Evolutionary conservation across 129 eudicot genomes (phyloP).

Genomic region (Chrysanthemum seticuspe): DNA sequence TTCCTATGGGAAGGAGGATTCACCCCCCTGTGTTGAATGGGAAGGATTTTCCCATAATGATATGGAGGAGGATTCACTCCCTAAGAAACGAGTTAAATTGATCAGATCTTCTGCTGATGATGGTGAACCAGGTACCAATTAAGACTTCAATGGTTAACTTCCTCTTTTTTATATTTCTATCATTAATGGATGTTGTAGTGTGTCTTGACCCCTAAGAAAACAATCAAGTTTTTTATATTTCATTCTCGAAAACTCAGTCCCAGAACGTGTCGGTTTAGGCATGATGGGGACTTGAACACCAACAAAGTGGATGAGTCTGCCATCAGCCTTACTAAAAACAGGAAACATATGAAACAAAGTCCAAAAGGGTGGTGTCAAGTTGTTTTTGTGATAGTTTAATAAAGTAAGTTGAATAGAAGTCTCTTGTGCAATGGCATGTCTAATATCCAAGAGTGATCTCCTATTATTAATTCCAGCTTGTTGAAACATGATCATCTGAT

Average conservation of each 20-base stretch:
- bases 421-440: constrained; percentile 82
- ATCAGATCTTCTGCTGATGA: no score
- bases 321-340: constrained; percentile 74
- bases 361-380: constrained; percentile 70
- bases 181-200: no score
- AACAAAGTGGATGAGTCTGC: constrained; percentile 68
- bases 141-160: no score
- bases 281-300: constrained; percentile 82
- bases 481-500: constrained; percentile 72
- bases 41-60: no score
- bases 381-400: constrained; percentile 69
- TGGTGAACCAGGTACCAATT: no score
- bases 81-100: no score
- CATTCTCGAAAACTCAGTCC: constrained; percentile 33
- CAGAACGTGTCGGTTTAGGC: constrained; percentile 44
- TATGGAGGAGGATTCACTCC: no score
- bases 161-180: no score
- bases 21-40: no score
- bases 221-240: no score
- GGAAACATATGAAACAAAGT: constrained; percentile 90
- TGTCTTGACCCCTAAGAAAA: no score
- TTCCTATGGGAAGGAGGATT: no score
- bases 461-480: constrained; percentile 47
- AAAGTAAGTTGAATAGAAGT: constrained; percentile 53
- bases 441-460: constrained; percentile 74